Base-by-base conservation (phyloP, 2,329 filamentous ascomycete species). In the Cladosporium sp. region DNA sequence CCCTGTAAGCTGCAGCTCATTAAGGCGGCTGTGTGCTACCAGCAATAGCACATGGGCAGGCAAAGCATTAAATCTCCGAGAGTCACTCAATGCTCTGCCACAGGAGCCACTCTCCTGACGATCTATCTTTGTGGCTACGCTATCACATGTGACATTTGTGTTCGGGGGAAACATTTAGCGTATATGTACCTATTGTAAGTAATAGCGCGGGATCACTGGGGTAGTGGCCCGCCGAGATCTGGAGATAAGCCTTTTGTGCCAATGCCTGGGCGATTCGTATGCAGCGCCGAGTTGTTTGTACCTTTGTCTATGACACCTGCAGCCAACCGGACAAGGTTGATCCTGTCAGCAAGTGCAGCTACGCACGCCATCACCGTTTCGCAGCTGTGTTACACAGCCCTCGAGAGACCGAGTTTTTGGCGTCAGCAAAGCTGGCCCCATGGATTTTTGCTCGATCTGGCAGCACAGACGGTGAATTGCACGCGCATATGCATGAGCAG, bases 21-120 rank as follows among this genome's bases (percentile, higher is more conserved):
- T 12, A 55, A 55, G 52, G 52, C 52, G 52, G 52, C 29, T 33
- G 52, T 55, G 26, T 55, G 52, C 14, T n/a, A 55, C 52, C 52
- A n/a, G 28, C 31, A 31, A 55, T 55, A 33, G 52, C 52, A 55
- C 52, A 55, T 33, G 52, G 52, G 40, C n/a, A 46, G 10, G 29
- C 52, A 33, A 18, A 18, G 28, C 18, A 55, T 29, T 14, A 55
- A 55, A 55, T 55, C 18, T 33, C 52, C 52, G 52, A 55, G 26
- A 31, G 52, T n/a, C 10, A 33, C 26, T 31, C 23, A 12, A 18
- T 7, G 28, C 16, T 21, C 52, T 31, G 52, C 31, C 50, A 14
- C 33, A 35, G 33, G 12, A 14, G 33, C 33, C 18, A 44, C 18
- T 55, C 31, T 33, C 52, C 52, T 55, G 52, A 14, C 29, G 52